Evolutionary conservation across 2,329 filamentous ascomycete genomes (phyloP).

Genomic region (Fusarium sp.): DNA sequence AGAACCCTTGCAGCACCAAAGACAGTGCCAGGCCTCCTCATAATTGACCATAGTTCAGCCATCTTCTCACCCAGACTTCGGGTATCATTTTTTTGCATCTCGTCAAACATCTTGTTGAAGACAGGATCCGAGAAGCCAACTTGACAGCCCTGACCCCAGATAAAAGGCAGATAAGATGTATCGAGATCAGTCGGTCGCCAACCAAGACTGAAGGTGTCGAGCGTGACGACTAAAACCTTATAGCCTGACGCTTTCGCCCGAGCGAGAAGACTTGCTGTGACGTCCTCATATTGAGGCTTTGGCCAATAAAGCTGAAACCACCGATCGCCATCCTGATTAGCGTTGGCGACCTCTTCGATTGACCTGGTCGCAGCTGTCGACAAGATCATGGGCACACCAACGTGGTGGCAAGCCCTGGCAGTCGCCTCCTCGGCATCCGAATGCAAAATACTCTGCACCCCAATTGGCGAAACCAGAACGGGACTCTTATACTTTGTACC

Average conservation of each 20-base stretch:
- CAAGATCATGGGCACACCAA: conserved; percentile 73
- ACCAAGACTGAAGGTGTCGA: conserved; percentile 75
- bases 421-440: conserved; percentile 71
- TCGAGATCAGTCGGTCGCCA: conserved; percentile 78
- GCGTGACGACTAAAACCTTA: conserved; percentile 74
- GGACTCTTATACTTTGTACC: conserved; percentile 58
- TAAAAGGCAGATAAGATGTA: conserved; percentile 69
- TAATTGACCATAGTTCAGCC: conserved; percentile 33
- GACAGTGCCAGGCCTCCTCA: conserved; percentile 35
- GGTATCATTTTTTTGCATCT: conserved; percentile 34
- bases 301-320: conserved; percentile 81
- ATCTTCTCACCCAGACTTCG: conserved; percentile 20
- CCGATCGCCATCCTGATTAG: conserved; percentile 65
- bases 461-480: conserved; percentile 73
- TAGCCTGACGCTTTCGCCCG: conserved; percentile 72
- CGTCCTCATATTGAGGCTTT: conserved; percentile 69
- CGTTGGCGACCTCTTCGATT: conserved; percentile 73
- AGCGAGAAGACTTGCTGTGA: conserved; percentile 71
- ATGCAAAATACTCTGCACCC: conserved; percentile 76
- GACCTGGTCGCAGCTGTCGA: conserved; percentile 71
- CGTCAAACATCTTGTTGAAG: conserved; percentile 54
- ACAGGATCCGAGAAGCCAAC: conserved; percentile 75
- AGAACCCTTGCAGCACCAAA: conserved; percentile 40
- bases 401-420: conserved; percentile 69
- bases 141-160: conserved; percentile 67